Conservation (phyloP, 2,329 filamentous ascomycete genomes). For the Ascocoryne sarcoides region DNA sequence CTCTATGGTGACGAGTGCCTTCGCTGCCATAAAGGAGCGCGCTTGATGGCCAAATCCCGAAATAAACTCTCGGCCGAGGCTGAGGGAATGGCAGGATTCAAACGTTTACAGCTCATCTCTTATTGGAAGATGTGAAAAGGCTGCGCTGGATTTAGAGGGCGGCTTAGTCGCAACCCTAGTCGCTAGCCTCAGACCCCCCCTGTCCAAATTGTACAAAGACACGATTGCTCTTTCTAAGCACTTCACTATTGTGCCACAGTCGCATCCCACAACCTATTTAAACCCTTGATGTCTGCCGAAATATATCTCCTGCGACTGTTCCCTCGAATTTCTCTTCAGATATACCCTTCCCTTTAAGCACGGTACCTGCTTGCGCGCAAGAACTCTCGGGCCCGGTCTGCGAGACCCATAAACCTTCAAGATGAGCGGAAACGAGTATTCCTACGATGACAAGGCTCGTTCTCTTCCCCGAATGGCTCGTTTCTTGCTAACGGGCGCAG, state of each 20-base stretch:
- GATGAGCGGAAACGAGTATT: conserved; percentile 63
- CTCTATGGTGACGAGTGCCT: too few relatives aligned
- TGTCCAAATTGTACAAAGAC: conserved; percentile 5
- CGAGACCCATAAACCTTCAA: conserved; percentile 20
- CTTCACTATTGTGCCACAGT: conserved; percentile 8
- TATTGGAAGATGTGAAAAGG: background rate
- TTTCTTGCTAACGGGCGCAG: conserved; percentile 33
- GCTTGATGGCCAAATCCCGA: too few relatives aligned
- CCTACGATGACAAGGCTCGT: conserved; percentile 82
- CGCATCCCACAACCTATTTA: conserved; percentile 4
- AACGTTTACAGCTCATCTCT: too few relatives aligned
- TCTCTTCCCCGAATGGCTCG: background rate
- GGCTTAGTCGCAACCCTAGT: background rate
- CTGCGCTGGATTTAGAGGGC: background rate
- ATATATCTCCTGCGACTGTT: background rate
- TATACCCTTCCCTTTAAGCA: background rate
- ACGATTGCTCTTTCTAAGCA: conserved; percentile 12
- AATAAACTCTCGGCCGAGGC: too few relatives aligned
- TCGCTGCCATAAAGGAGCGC: too few relatives aligned
- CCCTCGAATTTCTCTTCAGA: background rate
- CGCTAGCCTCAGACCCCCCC: background rate
- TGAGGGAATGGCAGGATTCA: too few relatives aligned
- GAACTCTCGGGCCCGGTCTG: conserved; percentile 13
- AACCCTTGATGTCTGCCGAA: too few relatives aligned
- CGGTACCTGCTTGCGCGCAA: conserved; percentile 16